phyloP scores from a whole-genome alignment of 805 yeast species.

The Yamadazyma takamatsuzukensis region DNA sequence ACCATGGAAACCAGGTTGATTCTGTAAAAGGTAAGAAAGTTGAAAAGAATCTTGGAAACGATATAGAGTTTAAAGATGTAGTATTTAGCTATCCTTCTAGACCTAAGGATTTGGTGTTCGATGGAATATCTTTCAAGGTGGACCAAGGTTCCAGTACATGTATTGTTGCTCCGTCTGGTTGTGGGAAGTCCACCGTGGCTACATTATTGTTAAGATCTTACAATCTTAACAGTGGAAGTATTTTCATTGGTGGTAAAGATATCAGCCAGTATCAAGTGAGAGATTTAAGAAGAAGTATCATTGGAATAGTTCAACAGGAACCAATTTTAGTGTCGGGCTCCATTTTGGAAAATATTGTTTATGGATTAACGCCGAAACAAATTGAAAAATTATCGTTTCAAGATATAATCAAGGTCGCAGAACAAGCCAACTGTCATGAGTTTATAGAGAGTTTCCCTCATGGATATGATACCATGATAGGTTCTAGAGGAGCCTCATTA shows the following conservation, averaged over 20 bases:
- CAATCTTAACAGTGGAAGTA: constrained; percentile 45
- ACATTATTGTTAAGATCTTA: constrained; percentile 51
- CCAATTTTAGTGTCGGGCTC: constrained; percentile 56
- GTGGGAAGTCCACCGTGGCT: constrained; percentile 60
- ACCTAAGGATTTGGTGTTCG: constrained; percentile 31
- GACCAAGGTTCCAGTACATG: constrained; percentile 37
- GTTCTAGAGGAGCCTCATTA: constrained; percentile 53
- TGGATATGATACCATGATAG: constrained; percentile 56
- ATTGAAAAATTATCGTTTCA: constrained; percentile 35
- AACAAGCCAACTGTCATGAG: constrained; percentile 57
- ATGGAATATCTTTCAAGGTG: constrained; percentile 35
- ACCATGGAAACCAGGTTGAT: constrained; percentile 32
- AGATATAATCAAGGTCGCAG: constrained; percentile 40
- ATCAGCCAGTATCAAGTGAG: constrained; percentile 46
- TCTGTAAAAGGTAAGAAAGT: constrained; percentile 27
- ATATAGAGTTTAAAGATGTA: constrained; percentile 36
- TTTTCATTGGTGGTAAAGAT: constrained; percentile 49
- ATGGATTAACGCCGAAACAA: constrained; percentile 43
- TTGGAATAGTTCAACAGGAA: constrained; percentile 63
- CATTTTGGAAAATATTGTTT: constrained; percentile 51
- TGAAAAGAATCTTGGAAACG: constrained; percentile 18
- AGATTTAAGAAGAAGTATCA: constrained; percentile 43
- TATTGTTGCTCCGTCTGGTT: constrained; percentile 57
- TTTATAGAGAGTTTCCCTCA: constrained; percentile 55
- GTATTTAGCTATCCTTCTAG: constrained; percentile 41